phyloP scores from a whole-genome alignment of 148 eudicot genomes.

The Diospyros lotus region DNA sequence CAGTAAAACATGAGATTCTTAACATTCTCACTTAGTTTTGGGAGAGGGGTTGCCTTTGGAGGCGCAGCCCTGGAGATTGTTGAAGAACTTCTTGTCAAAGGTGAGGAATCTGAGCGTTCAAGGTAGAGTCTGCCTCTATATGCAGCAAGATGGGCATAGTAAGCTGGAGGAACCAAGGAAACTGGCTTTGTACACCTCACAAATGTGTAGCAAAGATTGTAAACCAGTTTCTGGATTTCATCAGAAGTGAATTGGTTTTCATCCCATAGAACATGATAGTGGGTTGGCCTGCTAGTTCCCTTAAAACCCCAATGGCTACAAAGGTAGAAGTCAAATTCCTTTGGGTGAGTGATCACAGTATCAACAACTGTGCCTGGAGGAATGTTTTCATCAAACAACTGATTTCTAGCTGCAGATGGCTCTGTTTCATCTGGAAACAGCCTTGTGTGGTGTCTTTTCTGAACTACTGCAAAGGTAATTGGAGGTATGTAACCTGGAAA shows the following conservation, averaged over 20 bases:
- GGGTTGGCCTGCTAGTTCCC: conserved; percentile 88
- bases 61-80: conserved; percentile 47
- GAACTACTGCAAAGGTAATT: conserved; percentile 83
- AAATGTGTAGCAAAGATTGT: conserved; percentile 81
- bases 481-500: conserved; percentile 65
- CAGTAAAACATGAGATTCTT: conserved; percentile 93
- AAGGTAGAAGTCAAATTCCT: conserved; percentile 80
- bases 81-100: conserved; percentile 18
- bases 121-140: conserved; percentile 84
- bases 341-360: conserved; percentile 74
- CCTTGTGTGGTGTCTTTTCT: conserved; percentile 89
- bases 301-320: conserved; percentile 93
- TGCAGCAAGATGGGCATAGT: conserved; percentile 94
- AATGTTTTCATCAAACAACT: conserved; percentile 50
- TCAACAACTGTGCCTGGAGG: conserved; percentile 95
- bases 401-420: conserved; percentile 21
- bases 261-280: conserved; percentile 85
- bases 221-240: conserved; percentile 77
- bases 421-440: conserved; percentile 57
- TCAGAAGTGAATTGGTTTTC: conserved; percentile 80
- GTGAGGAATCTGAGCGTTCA: conserved; percentile 43
- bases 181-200: conserved; percentile 93
- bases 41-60: conserved; percentile 60
- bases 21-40: conserved; percentile 76
- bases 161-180: conserved; percentile 91